A percentile compares a stretch with the other conserved stretches of the same genome.
These are phyloP conservation scores for Penicillium sp. DNA, from an alignment of 2,329 filamentous ascomycete species.

Conservation along the genomic window DNA sequence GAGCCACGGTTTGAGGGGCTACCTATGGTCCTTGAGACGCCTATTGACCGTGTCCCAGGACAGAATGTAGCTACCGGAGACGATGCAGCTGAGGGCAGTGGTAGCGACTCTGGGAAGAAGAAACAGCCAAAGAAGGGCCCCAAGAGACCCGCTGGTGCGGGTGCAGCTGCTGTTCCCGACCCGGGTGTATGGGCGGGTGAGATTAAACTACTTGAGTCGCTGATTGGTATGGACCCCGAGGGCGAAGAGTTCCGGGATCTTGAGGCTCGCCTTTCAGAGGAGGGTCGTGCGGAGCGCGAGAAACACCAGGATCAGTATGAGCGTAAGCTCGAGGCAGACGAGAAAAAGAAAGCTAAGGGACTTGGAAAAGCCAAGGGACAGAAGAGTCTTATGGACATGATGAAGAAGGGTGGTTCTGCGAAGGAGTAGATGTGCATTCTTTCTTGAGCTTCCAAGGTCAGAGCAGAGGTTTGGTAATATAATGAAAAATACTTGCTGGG, in stretches of 20 bases:
- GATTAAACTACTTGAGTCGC: conserved; percentile 87
- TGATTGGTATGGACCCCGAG: conserved; percentile 80
- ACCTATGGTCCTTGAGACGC: conserved; percentile 96
- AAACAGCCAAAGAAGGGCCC: conserved; percentile 23
- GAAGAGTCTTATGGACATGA: conserved; percentile 39
- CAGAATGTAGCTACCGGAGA: conserved; percentile 18
- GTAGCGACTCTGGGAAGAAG: conserved; percentile 23
- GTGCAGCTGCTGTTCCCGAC: conserved; percentile 62
- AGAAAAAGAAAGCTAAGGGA: conserved; percentile 49
- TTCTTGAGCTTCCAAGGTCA: neutral
- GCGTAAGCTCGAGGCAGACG: conserved; percentile 65
- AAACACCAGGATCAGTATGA: conserved; percentile 78
- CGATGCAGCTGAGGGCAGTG: conserved; percentile 17
- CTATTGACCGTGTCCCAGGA: conserved; percentile 68
- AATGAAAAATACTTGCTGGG: neutral
- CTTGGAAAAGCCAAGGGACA: conserved; percentile 37
- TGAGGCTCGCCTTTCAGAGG: conserved; percentile 64
- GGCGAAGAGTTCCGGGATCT: conserved; percentile 68
- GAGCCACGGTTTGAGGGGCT: conserved; percentile 70
- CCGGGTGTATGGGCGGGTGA: conserved; percentile 85
- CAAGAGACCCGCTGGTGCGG: conserved; percentile 25
- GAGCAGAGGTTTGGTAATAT: neutral
- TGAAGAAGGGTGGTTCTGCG: conserved; percentile 29
- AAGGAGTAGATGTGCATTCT: conserved; percentile 1
- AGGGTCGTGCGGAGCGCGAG: conserved; percentile 69